Evolutionary conservation across 2,329 filamentous ascomycete species (phyloP).

Genomic region (Blastomyces silverae): DNA sequence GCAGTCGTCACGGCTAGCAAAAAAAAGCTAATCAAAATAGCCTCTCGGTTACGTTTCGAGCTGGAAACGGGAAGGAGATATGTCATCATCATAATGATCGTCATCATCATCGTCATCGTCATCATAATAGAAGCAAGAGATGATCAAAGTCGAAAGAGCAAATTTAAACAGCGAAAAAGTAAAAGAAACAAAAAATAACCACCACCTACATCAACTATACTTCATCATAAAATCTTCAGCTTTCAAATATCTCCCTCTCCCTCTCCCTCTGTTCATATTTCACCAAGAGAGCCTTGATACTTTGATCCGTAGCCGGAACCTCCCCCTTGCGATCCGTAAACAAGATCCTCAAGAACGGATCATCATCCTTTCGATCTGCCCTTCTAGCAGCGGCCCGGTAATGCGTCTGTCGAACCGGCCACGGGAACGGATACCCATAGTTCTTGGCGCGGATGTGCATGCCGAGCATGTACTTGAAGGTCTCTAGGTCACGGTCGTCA

Average conservation of each 20-base stretch:
- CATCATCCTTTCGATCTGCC: conserved; percentile 26
- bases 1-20: background rate
- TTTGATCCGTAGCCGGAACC: conserved; percentile 24
- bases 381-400: conserved; percentile 30
- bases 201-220: background rate
- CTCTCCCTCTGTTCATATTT: conserved; percentile 16
- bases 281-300: conserved; percentile 26
- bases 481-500: conserved; percentile 30
- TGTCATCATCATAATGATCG: too few species aligned
- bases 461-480: conserved; percentile 30
- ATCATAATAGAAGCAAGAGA: too few species aligned
- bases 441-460: conserved; percentile 30
- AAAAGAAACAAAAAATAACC: background rate
- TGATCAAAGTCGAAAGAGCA: too few species aligned
- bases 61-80: background rate
- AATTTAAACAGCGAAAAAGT: background rate
- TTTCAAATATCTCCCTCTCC: conserved; percentile 7
- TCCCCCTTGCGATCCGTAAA: conserved; percentile 32
- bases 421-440: conserved; percentile 30
- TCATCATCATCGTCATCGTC: too few species aligned
- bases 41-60: background rate
- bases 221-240: background rate
- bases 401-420: conserved; percentile 32
- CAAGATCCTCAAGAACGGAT: conserved; percentile 34
- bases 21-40: background rate